Percentiles rank a stretch among this genome's conserved stretches.
Evolutionary conservation across 2,329 filamentous ascomycete genomes (phyloP).

Genomic region (Mycosphaerella sp.): DNA sequence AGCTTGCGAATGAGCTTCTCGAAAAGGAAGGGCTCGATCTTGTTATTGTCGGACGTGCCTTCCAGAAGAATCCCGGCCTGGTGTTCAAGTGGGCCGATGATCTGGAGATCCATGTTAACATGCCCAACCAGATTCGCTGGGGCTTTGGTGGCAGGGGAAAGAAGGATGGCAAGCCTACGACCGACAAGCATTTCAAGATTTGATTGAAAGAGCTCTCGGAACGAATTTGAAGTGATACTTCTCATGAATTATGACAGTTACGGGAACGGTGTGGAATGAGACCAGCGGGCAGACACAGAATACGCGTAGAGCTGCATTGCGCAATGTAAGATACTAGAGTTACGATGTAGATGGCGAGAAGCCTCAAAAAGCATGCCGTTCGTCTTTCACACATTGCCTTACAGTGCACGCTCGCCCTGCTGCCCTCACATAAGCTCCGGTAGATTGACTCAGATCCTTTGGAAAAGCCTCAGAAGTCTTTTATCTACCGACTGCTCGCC

Average conservation of each 20-base stretch:
- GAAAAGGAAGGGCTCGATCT: slow-evolving; percentile 54
- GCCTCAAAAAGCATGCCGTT: no score
- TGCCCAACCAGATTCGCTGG: slow-evolving; percentile 66
- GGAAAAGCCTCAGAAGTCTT: no score
- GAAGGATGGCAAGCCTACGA: slow-evolving; percentile 27
- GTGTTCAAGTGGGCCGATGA: slow-evolving; percentile 62
- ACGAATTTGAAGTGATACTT: slow-evolving; percentile 1
- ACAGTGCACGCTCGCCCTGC: no score
- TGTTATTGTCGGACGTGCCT: slow-evolving; percentile 67
- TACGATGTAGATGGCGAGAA: no score
- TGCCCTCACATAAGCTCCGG: no score
- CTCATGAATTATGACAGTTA: not conserved
- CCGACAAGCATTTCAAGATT: slow-evolving; percentile 10
- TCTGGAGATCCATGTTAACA: slow-evolving; percentile 62
- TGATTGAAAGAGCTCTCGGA: slow-evolving; percentile 3
- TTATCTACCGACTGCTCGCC: no score
- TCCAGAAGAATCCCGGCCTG: slow-evolving; percentile 56
- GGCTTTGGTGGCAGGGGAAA: slow-evolving; percentile 47
- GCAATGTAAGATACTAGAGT: no score
- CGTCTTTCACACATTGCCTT: no score
- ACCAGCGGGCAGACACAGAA: not conserved
- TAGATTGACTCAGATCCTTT: no score
- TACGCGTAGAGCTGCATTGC: no score
- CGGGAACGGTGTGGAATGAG: not conserved
- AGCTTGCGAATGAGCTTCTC: slow-evolving; percentile 58